phyloP scores from a whole-genome alignment of 2,329 filamentous ascomycete species.

The Botrytis sinoallii region DNA sequence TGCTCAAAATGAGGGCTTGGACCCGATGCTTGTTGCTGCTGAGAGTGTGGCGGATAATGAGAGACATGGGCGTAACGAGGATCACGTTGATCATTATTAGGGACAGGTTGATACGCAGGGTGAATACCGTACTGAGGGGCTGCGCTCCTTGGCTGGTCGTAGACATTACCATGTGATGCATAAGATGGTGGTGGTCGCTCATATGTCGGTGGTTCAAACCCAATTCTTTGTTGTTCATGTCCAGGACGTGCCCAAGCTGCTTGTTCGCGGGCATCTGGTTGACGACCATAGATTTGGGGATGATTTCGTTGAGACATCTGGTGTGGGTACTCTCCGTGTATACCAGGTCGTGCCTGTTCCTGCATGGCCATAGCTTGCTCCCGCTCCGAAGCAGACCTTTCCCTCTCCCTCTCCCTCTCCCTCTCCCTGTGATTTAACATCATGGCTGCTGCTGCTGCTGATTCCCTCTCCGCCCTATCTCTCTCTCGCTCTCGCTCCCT shows the following conservation, averaged over 20 bases:
- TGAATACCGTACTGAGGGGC: constrained; percentile 31
- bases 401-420: neutral
- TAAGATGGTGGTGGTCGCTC: constrained; percentile 21
- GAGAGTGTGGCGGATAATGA: constrained; percentile 36
- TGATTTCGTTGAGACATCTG: constrained; percentile 32
- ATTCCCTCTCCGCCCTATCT: constrained; percentile 37
- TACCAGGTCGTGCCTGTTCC: constrained; percentile 23
- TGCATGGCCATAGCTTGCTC: constrained; percentile 42
- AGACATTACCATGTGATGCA: constrained; percentile 25
- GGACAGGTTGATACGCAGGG: constrained; percentile 30
- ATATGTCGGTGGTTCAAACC: constrained; percentile 23
- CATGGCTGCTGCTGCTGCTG: neutral
- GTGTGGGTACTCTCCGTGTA: constrained; percentile 30
- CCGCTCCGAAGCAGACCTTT: constrained; percentile 11
- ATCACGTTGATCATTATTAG: constrained; percentile 29
- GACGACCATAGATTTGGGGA: constrained; percentile 28
- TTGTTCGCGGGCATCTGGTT: constrained; percentile 33
- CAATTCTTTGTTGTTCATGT: constrained; percentile 27
- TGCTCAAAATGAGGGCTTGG: constrained; percentile 37
- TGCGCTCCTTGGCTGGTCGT: constrained; percentile 32
- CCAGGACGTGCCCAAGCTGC: constrained; percentile 34
- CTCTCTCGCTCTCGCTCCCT: constrained; percentile 26
- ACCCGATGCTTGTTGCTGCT: constrained; percentile 36
- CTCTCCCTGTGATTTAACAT: constrained; percentile 4
- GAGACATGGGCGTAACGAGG: constrained; percentile 39